Evolutionary conservation across 495 filamentous ascomycete species (phyloP).

Genomic region (Neurospora sp.): DNA sequence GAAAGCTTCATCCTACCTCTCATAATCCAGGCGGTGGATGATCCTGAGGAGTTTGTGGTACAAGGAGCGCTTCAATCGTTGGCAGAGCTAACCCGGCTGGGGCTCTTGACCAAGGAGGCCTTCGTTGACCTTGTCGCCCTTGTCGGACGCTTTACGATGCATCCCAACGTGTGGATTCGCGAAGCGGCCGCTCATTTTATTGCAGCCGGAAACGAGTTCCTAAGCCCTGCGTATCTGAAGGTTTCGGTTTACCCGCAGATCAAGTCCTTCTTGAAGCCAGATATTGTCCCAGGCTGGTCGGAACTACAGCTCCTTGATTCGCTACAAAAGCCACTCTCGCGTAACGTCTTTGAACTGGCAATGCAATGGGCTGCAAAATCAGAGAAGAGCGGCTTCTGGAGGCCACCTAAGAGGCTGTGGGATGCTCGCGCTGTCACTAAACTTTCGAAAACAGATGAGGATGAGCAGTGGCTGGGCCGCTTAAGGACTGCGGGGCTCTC

Average conservation of each 20-base stretch:
- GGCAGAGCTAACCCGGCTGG: slow-evolving; percentile 79
- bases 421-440: slow-evolving; percentile 34
- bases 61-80: slow-evolving; percentile 83
- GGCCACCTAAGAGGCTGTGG: slow-evolving; percentile 52
- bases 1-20: slow-evolving; percentile 95
- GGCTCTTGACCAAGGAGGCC: slow-evolving; percentile 73
- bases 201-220: slow-evolving; percentile 58
- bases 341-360: slow-evolving; percentile 73
- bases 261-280: slow-evolving; percentile 68
- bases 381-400: slow-evolving; percentile 81
- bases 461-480: slow-evolving; percentile 85
- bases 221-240: slow-evolving; percentile 73
- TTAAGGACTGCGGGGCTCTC: slow-evolving; percentile 76
- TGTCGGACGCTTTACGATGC: slow-evolving; percentile 73
- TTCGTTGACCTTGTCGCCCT: slow-evolving; percentile 81
- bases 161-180: slow-evolving; percentile 91
- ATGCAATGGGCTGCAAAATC: slow-evolving; percentile 75
- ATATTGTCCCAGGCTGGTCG: slow-evolving; percentile 48
- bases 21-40: slow-evolving; percentile 94
- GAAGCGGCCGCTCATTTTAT: slow-evolving; percentile 81
- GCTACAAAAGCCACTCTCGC: slow-evolving; percentile 73
- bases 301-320: slow-evolving; percentile 69
- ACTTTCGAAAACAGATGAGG: slow-evolving; percentile 75
- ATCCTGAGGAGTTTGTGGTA: slow-evolving; percentile 91
- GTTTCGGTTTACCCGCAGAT: slow-evolving; percentile 75